These are phyloP conservation scores for Wickerhamomyces chambardii DNA, from an alignment of 805 yeast genomes.

Conservation along the genomic window DNA sequence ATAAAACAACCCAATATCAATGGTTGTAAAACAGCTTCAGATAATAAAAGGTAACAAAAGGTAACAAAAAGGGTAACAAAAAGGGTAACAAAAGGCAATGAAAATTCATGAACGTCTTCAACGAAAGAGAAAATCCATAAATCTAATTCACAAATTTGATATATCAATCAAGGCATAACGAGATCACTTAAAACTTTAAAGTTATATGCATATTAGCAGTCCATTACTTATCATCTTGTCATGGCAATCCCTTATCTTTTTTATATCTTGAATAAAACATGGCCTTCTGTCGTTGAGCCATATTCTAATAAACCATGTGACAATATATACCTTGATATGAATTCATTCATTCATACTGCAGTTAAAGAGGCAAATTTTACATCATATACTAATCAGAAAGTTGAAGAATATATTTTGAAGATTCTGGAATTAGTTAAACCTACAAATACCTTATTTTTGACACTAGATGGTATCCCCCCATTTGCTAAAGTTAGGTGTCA, in stretches of 20 bases:
- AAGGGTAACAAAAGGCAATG: too few relatives aligned
- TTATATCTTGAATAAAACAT: background rate
- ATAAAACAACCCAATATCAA: too few relatives aligned
- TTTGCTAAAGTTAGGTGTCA: constrained; percentile 95
- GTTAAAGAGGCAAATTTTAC: constrained; percentile 47
- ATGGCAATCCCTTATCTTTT: constrained; percentile 1
- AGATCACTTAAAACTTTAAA: too few relatives aligned
- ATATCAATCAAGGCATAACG: too few relatives aligned
- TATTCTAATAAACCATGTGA: constrained; percentile 49
- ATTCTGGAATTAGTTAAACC: constrained; percentile 73
- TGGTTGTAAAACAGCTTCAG: too few relatives aligned
- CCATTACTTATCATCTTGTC: too few relatives aligned
- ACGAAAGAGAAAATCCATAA: too few relatives aligned
- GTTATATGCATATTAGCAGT: too few relatives aligned
- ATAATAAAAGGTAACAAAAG: too few relatives aligned
- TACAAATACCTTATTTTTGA: constrained; percentile 72
- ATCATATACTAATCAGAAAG: constrained; percentile 65
- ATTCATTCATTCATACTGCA: constrained; percentile 76
- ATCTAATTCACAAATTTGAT: too few relatives aligned
- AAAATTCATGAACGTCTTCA: too few relatives aligned
- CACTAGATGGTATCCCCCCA: constrained; percentile 97
- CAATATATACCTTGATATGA: constrained; percentile 88
- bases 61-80: too few relatives aligned
- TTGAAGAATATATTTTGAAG: constrained; percentile 80
- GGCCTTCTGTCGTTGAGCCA: background rate